phyloP scores from a whole-genome alignment of 2,329 filamentous ascomycete genomes.

The Monosporascus sp. region DNA sequence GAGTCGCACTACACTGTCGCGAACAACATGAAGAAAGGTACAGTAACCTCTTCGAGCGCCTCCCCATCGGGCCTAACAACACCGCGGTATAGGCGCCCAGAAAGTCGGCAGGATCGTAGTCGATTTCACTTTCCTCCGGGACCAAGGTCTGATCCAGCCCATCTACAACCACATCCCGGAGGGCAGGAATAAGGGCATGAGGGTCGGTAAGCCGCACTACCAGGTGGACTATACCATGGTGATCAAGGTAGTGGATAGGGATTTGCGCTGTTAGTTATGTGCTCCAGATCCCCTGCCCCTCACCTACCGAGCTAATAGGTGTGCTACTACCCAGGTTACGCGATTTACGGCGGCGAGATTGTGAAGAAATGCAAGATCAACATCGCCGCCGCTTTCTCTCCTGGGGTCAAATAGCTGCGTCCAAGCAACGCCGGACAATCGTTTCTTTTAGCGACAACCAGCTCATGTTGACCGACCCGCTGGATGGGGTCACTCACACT shows the following conservation, averaged over 20 bases:
- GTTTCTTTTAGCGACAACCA: neutral
- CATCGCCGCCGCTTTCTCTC: conserved; percentile 6
- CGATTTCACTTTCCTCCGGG: conserved; percentile 21
- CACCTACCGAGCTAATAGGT: neutral
- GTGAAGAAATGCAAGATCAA: conserved; percentile 7
- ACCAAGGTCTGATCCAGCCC: conserved; percentile 11
- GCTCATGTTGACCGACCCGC: too few species aligned
- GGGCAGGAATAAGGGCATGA: neutral
- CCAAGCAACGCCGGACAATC: neutral
- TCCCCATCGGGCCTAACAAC: too few species aligned
- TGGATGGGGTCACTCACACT: too few species aligned
- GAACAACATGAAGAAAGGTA: too few species aligned
- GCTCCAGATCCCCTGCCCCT: neutral
- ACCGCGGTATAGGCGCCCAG: conserved; percentile 9
- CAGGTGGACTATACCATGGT: conserved; percentile 17
- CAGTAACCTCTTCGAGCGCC: too few species aligned
- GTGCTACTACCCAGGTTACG: conserved; percentile 4
- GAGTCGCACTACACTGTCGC: conserved; percentile 11
- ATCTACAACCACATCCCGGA: neutral
- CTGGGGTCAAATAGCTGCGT: conserved; percentile 9
- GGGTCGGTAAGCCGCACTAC: conserved; percentile 10
- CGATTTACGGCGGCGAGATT: conserved; percentile 6
- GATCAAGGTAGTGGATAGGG: conserved; percentile 19
- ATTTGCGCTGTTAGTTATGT: conserved; percentile 16
- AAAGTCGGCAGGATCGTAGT: conserved; percentile 18